Evolutionary conservation across 306 rosid species (phyloP).

Genomic region (Vachellia pachyceras): DNA sequence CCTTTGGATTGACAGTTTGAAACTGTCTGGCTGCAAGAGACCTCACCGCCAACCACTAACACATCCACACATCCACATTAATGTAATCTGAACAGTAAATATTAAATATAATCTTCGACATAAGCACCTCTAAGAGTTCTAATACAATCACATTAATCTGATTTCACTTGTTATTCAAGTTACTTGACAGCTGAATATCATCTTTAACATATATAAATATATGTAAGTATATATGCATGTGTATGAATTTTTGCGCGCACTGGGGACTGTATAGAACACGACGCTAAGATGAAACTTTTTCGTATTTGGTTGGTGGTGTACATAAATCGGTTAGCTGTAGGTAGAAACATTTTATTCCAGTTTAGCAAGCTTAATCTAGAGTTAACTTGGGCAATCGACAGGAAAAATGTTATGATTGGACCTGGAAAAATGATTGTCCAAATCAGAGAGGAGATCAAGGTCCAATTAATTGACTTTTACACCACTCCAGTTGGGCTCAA

Average conservation of each 20-base stretch:
- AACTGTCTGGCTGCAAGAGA: slow-evolving; percentile 28
- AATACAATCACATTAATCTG: not conserved
- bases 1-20: slow-evolving; percentile 8
- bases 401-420: not conserved
- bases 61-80: not conserved
- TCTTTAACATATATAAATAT: not conserved
- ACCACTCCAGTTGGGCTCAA: slow-evolving; percentile 36
- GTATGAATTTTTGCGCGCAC: not conserved
- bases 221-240: too few species aligned
- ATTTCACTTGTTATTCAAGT: slow-evolving; percentile 11
- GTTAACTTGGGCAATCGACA: not conserved
- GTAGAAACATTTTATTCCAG: not conserved
- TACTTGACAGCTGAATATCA: not conserved
- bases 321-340: not conserved
- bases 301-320: slow-evolving; percentile 27
- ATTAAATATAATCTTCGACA: not conserved
- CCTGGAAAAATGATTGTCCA: slow-evolving; percentile 27
- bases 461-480: slow-evolving; percentile 38
- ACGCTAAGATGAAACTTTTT: not conserved
- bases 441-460: not conserved
- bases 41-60: slow-evolving; percentile 22
- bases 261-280: not conserved
- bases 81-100: not conserved
- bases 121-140: not conserved
- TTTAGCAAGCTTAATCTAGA: not conserved